phyloP scores from a whole-genome alignment of 1,284 basidiomycete species.

The Cutaneotrichosporon cutaneum region DNA sequence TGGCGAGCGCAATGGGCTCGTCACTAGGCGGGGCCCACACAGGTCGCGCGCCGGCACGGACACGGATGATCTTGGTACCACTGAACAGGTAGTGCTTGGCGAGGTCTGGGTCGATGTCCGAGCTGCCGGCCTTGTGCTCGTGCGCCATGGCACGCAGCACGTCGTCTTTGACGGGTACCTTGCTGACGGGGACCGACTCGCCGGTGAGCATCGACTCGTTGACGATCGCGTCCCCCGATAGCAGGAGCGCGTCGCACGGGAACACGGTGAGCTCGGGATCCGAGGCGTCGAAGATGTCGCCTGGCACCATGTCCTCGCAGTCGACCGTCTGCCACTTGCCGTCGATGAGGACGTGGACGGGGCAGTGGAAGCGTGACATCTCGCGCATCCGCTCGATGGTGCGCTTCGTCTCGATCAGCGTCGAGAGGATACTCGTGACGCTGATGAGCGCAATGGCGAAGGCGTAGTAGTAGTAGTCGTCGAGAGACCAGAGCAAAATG shows the following conservation, averaged over 20 bases:
- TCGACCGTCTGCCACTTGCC: conserved; percentile 70
- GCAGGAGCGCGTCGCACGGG: conserved; percentile 75
- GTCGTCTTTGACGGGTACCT: conserved; percentile 68
- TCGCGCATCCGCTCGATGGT: conserved; percentile 93
- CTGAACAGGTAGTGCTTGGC: conserved; percentile 86
- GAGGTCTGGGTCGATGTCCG: conserved; percentile 67
- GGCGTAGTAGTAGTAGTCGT: conserved; percentile 96
- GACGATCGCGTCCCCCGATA: conserved; percentile 60
- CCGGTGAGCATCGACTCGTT: conserved; percentile 85
- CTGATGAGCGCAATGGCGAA: conserved; percentile 96
- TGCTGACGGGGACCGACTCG: conserved; percentile 67
- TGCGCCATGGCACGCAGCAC: conserved; percentile 67
- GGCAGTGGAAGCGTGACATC: conserved; percentile 90
- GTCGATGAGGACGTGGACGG: conserved; percentile 70
- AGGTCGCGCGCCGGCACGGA: conserved; percentile 64
- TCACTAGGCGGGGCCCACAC: conserved; percentile 56
- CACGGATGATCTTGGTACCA: conserved; percentile 88
- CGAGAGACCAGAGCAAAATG: conserved; percentile 88
- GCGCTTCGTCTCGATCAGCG: conserved; percentile 89
- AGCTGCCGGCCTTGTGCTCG: conserved; percentile 58
- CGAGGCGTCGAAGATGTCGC: conserved; percentile 88
- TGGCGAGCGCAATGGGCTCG: conserved; percentile 70
- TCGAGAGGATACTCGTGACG: conserved; percentile 77
- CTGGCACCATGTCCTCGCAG: conserved; percentile 82
- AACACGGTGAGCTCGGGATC: conserved; percentile 71